These are phyloP conservation scores for Aspergillus versicolor DNA, from an alignment of 2,329 filamentous ascomycete species.

Conservation along the genomic window DNA sequence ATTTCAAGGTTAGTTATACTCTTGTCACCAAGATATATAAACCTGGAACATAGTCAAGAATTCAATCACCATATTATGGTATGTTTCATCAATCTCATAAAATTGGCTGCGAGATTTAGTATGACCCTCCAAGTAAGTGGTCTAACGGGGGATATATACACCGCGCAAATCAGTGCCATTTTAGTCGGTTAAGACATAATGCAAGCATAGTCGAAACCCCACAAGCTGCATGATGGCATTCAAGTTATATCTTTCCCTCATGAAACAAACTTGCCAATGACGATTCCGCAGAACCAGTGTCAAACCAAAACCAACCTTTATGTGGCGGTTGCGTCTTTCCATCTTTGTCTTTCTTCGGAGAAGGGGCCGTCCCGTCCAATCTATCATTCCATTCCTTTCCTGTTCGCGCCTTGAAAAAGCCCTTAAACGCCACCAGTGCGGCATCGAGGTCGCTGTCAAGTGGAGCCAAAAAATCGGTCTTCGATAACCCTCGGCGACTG, in stretches of 20 bases:
- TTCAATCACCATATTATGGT: neutral
- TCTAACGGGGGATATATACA: neutral
- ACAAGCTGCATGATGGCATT: neutral
- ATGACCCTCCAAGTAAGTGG: too few relatives aligned
- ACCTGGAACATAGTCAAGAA: neutral
- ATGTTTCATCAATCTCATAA: neutral
- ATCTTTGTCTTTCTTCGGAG: constrained; percentile 23
- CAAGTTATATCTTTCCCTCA: neutral
- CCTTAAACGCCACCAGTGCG: constrained; percentile 54
- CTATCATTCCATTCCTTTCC: constrained; percentile 59
- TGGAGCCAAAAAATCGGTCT: constrained; percentile 34
- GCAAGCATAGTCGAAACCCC: neutral
- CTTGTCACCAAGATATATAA: neutral
- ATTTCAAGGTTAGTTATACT: neutral
- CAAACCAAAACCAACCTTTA: constrained; percentile 34
- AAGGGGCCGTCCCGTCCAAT: constrained; percentile 15
- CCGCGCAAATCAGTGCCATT: neutral
- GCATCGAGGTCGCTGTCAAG: constrained; percentile 29
- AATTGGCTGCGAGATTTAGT: neutral
- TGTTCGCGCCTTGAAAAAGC: constrained; percentile 60
- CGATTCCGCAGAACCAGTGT: constrained; percentile 18
- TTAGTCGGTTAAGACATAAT: neutral
- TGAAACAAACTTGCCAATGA: constrained; percentile 23
- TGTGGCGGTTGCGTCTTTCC: constrained; percentile 25
- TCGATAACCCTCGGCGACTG: constrained; percentile 30